Percentiles rank a stretch among this genome's conserved stretches.
These are phyloP conservation scores for Polytrichum formosum DNA, from an alignment of 225 moss, liverwort and hornwort genomes.

Conservation along the genomic window DNA sequence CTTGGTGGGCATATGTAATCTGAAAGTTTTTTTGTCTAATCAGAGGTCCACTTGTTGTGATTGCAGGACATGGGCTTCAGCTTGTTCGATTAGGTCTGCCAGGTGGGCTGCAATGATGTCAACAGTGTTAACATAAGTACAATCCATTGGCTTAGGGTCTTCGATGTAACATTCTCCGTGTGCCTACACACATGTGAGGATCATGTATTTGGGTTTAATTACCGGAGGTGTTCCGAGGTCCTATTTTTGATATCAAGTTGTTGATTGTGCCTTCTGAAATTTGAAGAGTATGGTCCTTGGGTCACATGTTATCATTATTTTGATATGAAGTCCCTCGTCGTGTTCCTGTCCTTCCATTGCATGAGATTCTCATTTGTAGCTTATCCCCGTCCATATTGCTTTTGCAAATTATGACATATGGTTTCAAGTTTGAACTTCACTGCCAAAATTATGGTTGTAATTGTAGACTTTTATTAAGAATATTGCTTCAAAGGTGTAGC, in stretches of 20 bases:
- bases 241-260: constrained; percentile 1
- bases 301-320: no score
- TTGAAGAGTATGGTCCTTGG: background rate
- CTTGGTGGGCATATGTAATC: background rate
- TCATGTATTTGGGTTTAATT: background rate
- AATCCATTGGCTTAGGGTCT: no score
- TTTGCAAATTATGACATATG: no score
- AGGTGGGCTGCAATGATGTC: background rate
- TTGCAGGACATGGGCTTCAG: constrained; percentile 73
- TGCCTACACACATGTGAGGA: background rate
- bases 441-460: no score
- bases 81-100: constrained; percentile 47
- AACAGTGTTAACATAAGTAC: no score
- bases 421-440: no score
- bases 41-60: background rate
- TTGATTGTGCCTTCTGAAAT: background rate
- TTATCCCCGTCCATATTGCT: no score
- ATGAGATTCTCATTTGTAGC: no score
- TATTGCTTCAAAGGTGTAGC: no score
- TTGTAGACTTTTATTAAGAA: no score
- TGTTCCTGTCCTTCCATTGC: no score
- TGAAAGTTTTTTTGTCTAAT: background rate
- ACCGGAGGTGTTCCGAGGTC: background rate
- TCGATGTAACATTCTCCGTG: background rate
- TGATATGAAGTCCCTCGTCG: no score